Conservation (phyloP, 805 yeast genomes). For the Lachancea fermentati region DNA sequence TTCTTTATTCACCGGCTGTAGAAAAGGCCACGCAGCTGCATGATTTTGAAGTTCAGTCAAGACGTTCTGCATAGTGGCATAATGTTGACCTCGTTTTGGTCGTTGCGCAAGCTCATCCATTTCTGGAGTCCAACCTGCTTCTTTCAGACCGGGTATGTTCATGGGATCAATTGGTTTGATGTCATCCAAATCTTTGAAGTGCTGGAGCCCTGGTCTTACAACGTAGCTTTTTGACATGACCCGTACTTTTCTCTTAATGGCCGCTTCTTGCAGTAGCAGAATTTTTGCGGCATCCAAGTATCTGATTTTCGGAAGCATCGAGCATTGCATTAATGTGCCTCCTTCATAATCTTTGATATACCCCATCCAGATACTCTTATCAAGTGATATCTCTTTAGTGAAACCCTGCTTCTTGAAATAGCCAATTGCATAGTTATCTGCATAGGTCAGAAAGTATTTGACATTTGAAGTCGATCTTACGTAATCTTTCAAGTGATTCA, state of each 20-base stretch:
- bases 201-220: constrained; percentile 73
- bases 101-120: constrained; percentile 95
- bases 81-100: constrained; percentile 92
- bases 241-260: constrained; percentile 77
- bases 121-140: constrained; percentile 97
- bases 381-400: constrained; percentile 87
- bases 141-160: constrained; percentile 82
- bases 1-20: constrained; percentile 84
- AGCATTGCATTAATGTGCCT: constrained; percentile 95
- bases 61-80: constrained; percentile 85
- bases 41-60: constrained; percentile 87
- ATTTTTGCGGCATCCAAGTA: constrained; percentile 87
- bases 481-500: constrained; percentile 96
- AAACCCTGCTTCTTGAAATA: constrained; percentile 98
- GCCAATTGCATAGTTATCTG: constrained; percentile 98
- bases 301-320: constrained; percentile 84
- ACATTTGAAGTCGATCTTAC: constrained; percentile 83
- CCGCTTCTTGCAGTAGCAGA: constrained; percentile 82
- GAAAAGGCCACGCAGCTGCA: constrained; percentile 98
- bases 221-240: constrained; percentile 73
- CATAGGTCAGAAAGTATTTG: constrained; percentile 86
- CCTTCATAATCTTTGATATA: constrained; percentile 99
- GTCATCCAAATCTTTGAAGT: constrained; percentile 48
- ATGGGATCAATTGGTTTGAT: constrained; percentile 66
- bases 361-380: constrained; percentile 92